Evolutionary conservation across 2,329 filamentous ascomycete genomes (phyloP), one percentile per base, ranked within the genome.

Genomic region (Cladosporium velox): DNA sequence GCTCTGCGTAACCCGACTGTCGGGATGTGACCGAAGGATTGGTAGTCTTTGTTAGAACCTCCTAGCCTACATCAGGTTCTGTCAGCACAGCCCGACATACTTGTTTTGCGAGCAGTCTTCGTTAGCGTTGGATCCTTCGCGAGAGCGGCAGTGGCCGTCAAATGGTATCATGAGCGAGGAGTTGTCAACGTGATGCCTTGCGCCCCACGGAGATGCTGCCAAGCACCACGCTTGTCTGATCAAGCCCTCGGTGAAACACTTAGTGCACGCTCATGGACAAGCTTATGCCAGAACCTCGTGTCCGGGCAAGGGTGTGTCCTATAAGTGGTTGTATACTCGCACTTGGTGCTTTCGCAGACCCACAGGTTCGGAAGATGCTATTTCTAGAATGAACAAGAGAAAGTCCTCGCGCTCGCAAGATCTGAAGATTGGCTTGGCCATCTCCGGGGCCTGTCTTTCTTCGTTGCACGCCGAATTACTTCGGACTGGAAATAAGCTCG

Each of bases 51-150:
- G 41, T 24, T 47, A 21, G 41, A 24, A 21, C 41, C 3, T 24
- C n/a, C 41, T 47, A 47, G 41, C 41, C 41, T 21, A 47, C 41
- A 12, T 21, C 41, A 12, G 41, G n/a, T 18, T 44, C 38, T 44
- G 38, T 44, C 41, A 12, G 41, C 41, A 47, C 41, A 47, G n/a
- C n/a, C 41, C n/a, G n/a, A 47, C n/a, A 47, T 47, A 47, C n/a
- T 47, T 24, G n/a, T 21, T 47, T 47, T 47, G 10, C n/a, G n/a
- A 21, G n/a, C n/a, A 47, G 28, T 34, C 32, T 55, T 32, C 15
- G 10, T 12, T 55, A 55, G 52, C 26, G 52, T 24, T n/a, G 30
- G 21, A 55, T 55, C 52, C 52, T 55, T 55, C 52, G 52, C 15
- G 8, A 21, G 10, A 32, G 2, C 11, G 24, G 24, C 35, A 18